Conservation (phyloP, 2,329 filamentous ascomycete genomes). For the Teratosphaeria nubilosa region DNA sequence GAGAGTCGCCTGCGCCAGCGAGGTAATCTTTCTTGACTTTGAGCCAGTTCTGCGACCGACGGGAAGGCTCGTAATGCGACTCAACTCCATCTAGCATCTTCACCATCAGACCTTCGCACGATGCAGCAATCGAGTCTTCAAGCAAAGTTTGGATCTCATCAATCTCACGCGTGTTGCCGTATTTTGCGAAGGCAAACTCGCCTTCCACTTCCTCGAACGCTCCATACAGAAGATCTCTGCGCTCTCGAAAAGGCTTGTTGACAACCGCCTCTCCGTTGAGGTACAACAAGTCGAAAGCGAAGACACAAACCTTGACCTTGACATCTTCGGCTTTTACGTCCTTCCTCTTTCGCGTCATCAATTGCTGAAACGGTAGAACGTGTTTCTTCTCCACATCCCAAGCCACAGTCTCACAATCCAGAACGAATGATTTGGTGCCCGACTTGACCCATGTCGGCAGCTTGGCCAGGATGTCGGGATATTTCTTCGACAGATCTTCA, state of each 20-base stretch:
- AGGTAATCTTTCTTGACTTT: slow-evolving; percentile 99
- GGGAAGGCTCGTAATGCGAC: slow-evolving; percentile 91
- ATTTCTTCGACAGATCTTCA: slow-evolving; percentile 93
- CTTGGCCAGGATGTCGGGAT: slow-evolving; percentile 87
- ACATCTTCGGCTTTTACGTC: slow-evolving; percentile 93
- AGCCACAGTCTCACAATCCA: slow-evolving; percentile 97
- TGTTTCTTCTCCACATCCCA: slow-evolving; percentile 96
- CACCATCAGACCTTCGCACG: slow-evolving; percentile 96
- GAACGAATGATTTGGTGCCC: slow-evolving; percentile 84
- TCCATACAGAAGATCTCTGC: slow-evolving; percentile 61
- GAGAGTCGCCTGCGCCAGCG: slow-evolving; percentile 75
- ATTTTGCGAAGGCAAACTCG: slow-evolving; percentile 83
- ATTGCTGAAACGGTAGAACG: slow-evolving; percentile 89
- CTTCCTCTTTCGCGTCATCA: slow-evolving; percentile 97
- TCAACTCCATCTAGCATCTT: slow-evolving; percentile 96
- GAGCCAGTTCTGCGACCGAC: slow-evolving; percentile 94
- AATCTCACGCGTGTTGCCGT: slow-evolving; percentile 75
- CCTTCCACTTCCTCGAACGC: slow-evolving; percentile 73
- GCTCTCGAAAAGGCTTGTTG: slow-evolving; percentile 73
- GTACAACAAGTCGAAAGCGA: slow-evolving; percentile 90
- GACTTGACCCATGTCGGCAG: slow-evolving; percentile 81
- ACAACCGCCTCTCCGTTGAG: slow-evolving; percentile 85
- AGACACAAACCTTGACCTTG: slow-evolving; percentile 93
- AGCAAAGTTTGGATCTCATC: slow-evolving; percentile 89
- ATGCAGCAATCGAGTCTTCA: slow-evolving; percentile 90